These are phyloP conservation scores for Ustilago xerochloae DNA, from an alignment of 1,284 basidiomycete species.

Conservation along the genomic window DNA sequence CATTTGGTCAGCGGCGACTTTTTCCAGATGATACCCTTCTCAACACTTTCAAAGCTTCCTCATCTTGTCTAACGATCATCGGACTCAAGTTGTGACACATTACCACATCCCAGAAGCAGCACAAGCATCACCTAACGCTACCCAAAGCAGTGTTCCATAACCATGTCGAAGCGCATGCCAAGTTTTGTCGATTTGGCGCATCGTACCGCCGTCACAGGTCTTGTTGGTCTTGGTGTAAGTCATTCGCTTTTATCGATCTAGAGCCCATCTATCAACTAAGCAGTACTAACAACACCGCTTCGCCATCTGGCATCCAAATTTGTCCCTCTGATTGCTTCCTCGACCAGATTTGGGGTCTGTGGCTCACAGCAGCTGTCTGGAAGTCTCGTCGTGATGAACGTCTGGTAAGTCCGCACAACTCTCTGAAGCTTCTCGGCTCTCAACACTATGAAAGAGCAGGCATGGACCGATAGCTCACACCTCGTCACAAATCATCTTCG, in stretches of 20 bases:
- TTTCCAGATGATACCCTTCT: background rate
- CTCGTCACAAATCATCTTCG: too few species aligned
- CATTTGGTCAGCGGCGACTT: conserved; percentile 16
- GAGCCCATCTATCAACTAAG: too few species aligned
- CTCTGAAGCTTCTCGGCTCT: background rate
- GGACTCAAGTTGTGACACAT: background rate
- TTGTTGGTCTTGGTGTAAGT: conserved; percentile 62
- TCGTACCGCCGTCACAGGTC: conserved; percentile 54
- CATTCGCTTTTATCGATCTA: background rate
- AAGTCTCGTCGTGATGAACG: conserved; percentile 61
- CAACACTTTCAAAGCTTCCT: too few species aligned
- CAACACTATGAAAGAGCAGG: too few species aligned
- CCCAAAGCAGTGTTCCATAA: background rate
- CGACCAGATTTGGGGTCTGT: conserved; percentile 63
- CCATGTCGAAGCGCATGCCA: conserved; percentile 46
- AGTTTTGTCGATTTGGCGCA: conserved; percentile 56
- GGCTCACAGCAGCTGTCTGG: conserved; percentile 64
- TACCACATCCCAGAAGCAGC: background rate
- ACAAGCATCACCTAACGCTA: background rate
- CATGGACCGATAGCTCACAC: too few species aligned
- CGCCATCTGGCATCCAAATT: too few species aligned
- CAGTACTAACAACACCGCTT: too few species aligned
- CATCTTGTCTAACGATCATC: background rate
- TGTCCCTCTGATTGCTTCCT: too few species aligned
- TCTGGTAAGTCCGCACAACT: conserved; percentile 34